Conservation (phyloP, 495 filamentous ascomycete species). For the Daldinia bambusicola region DNA sequence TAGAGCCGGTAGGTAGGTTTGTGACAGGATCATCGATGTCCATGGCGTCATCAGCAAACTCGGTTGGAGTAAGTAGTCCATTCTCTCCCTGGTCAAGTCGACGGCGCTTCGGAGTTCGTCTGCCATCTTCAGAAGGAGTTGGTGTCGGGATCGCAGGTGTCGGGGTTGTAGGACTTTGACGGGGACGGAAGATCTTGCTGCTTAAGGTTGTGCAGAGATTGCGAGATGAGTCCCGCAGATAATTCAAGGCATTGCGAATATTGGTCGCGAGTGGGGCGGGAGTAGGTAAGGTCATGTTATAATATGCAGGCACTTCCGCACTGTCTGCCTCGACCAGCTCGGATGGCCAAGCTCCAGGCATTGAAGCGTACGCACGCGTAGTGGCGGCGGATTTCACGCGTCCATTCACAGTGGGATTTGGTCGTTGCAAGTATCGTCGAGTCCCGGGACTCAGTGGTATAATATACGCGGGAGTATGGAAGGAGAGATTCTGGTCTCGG, state of each 20-base stretch:
- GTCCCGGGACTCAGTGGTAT: neutral
- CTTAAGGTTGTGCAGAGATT: constrained; percentile 18
- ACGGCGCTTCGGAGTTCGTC: constrained; percentile 31
- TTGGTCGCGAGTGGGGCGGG: constrained; percentile 13
- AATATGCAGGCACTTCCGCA: neutral
- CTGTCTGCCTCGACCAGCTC: constrained; percentile 13
- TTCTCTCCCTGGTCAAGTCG: constrained; percentile 17
- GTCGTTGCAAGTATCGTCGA: constrained; percentile 9
- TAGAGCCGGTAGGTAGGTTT: neutral
- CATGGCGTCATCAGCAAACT: constrained; percentile 13
- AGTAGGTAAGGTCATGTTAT: constrained; percentile 12
- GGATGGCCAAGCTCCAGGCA: constrained; percentile 40
- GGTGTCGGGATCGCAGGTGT: neutral
- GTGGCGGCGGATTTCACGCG: constrained; percentile 3
- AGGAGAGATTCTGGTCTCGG: neutral
- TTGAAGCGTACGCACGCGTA: neutral
- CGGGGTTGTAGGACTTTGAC: neutral
- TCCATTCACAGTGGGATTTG: neutral
- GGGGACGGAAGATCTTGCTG: constrained; percentile 24
- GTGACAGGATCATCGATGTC: constrained; percentile 24
- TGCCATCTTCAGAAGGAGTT: constrained; percentile 24
- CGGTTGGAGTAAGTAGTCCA: neutral
- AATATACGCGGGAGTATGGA: constrained; percentile 5
- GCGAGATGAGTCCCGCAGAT: constrained; percentile 31
- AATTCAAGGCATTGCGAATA: constrained; percentile 23